Evolutionary conservation across 2,329 filamentous ascomycete species (phyloP).

Genomic region (Epichloe coenophiala): DNA sequence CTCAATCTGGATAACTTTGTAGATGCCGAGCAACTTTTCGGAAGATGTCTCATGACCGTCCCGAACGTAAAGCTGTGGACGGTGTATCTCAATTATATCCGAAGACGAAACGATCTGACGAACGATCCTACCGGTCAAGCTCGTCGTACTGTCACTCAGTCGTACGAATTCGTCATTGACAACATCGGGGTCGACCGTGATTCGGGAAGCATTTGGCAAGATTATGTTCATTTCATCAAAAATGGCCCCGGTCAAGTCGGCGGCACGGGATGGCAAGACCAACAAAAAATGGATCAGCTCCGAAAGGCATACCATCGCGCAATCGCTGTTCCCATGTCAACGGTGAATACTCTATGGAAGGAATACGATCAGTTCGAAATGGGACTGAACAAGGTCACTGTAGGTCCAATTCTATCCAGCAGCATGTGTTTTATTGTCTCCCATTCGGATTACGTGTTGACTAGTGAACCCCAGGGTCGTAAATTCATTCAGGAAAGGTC

Average conservation of each 20-base stretch:
- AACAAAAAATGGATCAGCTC: conserved; percentile 92
- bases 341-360: conserved; percentile 80
- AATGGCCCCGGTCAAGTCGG: conserved; percentile 75
- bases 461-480: conserved; percentile 49
- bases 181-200: conserved; percentile 87
- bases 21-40: conserved; percentile 73
- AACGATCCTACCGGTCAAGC: conserved; percentile 67
- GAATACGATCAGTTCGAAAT: conserved; percentile 97
- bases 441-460: neutral
- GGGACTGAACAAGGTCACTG: conserved; percentile 81
- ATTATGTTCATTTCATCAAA: conserved; percentile 90
- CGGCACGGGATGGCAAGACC: conserved; percentile 84
- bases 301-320: conserved; percentile 88
- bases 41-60: conserved; percentile 61
- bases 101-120: conserved; percentile 70
- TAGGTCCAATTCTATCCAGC: conserved; percentile 28
- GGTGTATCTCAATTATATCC: conserved; percentile 88
- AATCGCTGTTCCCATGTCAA: conserved; percentile 72
- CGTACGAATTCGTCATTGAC: conserved; percentile 85
- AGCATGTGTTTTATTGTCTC: neutral
- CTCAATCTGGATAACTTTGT: conserved; percentile 71
- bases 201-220: conserved; percentile 78
- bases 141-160: conserved; percentile 65
- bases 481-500: conserved; percentile 92
- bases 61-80: conserved; percentile 83